Conservation (phyloP, 2,329 filamentous ascomycete species). For the Epichloe baconii region DNA sequence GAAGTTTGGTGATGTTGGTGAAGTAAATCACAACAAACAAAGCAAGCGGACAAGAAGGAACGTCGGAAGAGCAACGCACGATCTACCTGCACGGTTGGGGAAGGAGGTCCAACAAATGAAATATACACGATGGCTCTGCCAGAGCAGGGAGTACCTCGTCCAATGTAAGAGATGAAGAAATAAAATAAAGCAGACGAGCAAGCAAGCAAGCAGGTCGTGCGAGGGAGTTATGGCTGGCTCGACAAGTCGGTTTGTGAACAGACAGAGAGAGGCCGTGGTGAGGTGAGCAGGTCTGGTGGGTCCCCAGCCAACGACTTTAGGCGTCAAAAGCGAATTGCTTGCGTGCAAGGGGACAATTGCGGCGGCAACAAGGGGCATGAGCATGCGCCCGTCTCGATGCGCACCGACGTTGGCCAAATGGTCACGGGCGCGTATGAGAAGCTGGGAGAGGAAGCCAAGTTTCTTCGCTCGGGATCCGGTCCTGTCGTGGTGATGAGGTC, state of each 20-base stretch:
- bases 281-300: background rate
- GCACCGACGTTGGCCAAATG: background rate
- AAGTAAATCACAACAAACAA: constrained; percentile 1
- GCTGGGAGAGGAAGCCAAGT: background rate
- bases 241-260: background rate
- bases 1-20: background rate
- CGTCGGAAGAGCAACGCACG: background rate
- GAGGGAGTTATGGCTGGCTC: background rate
- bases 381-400: background rate
- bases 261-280: background rate
- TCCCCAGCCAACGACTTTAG: constrained; percentile 3
- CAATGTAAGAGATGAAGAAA: constrained; percentile 3
- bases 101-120: background rate
- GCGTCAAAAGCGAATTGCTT: background rate
- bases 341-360: too few relatives aligned
- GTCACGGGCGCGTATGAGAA: background rate
- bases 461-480: background rate
- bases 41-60: background rate
- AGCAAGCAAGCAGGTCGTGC: constrained; percentile 1
- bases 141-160: background rate
- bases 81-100: background rate
- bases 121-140: background rate
- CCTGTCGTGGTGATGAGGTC: background rate
- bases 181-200: constrained; percentile 3
- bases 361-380: too few relatives aligned